phyloP scores from a whole-genome alignment of 2,329 filamentous ascomycete genomes.

The Fusarium veterinarium region DNA sequence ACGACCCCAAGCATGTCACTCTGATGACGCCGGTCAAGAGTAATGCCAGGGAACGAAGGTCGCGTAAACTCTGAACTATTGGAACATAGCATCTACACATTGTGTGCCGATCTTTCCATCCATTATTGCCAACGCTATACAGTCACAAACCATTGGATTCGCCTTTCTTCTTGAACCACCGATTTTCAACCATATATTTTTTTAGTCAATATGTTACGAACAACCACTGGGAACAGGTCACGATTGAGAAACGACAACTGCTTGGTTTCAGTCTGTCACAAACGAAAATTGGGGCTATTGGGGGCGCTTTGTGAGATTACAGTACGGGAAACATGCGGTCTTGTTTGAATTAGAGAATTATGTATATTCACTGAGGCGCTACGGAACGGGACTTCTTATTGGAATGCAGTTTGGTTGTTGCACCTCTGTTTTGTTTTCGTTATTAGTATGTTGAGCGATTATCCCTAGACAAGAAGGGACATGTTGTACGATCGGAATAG shows the following conservation, averaged over 20 bases:
- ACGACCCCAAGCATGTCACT: constrained; percentile 66
- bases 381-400: constrained; percentile 10
- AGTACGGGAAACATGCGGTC: constrained; percentile 15
- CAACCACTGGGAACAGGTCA: constrained; percentile 28
- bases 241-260: constrained; percentile 32
- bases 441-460: constrained; percentile 13
- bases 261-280: constrained; percentile 37
- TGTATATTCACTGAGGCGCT: constrained; percentile 37
- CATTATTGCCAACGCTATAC: constrained; percentile 11
- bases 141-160: constrained; percentile 41
- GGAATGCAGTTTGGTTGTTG: constrained; percentile 20
- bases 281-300: constrained; percentile 20
- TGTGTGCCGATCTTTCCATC: constrained; percentile 9
- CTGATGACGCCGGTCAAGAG: constrained; percentile 65
- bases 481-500: constrained; percentile 36
- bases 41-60: constrained; percentile 49
- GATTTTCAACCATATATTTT: constrained; percentile 47
- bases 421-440: not conserved
- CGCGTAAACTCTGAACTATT: constrained; percentile 43
- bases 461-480: constrained; percentile 14
- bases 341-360: constrained; percentile 41
- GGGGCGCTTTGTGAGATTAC: constrained; percentile 30
- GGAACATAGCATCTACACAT: not conserved
- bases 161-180: constrained; percentile 44
- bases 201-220: constrained; percentile 44